Conservation (phyloP, 73 alveolate species). For the Paraurostyla sp. region DNA sequence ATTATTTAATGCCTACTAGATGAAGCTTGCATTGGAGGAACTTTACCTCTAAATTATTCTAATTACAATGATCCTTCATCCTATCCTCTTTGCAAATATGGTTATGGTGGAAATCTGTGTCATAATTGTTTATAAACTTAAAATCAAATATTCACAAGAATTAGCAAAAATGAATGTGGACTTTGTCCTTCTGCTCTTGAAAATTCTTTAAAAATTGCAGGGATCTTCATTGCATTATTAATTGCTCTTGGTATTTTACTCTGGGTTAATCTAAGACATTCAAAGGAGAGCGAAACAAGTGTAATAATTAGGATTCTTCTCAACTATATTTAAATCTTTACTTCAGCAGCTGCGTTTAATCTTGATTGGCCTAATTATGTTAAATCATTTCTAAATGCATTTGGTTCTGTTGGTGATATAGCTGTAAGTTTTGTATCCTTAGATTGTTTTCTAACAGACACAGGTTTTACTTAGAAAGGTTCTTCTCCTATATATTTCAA, state of each 20-base stretch:
- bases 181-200: not conserved
- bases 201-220: not conserved
- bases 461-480: not conserved
- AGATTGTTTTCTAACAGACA: not conserved
- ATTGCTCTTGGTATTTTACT: not conserved
- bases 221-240: not conserved
- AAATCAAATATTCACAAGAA: not conserved
- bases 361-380: not conserved
- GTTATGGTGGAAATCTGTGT: slow-evolving; percentile 32
- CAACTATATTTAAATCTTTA: not conserved
- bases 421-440: not conserved
- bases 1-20: not conserved
- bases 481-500: not conserved
- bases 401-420: not conserved
- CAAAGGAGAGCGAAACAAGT: not conserved
- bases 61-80: not conserved
- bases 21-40: not conserved
- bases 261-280: not conserved
- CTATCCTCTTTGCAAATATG: not conserved
- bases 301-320: not conserved
- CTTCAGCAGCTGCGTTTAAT: not conserved
- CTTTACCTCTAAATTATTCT: not conserved
- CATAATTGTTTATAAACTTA: not conserved
- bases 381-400: not conserved
- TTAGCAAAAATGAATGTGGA: not conserved